Evolutionary conservation across 2,329 filamentous ascomycete genomes (phyloP).

Genomic region (Trichophyton simii): DNA sequence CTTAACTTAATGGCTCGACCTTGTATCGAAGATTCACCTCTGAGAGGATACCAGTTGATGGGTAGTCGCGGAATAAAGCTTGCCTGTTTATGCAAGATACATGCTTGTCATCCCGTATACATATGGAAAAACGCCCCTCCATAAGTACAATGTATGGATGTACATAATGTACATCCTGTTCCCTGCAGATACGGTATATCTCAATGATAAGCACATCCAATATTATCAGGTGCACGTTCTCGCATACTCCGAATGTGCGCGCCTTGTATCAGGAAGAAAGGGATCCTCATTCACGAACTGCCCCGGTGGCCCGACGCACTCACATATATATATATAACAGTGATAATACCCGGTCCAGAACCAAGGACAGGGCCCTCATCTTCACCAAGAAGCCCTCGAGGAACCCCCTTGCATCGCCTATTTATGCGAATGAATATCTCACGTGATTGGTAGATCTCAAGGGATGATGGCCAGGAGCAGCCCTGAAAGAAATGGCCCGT

Average conservation of each 20-base stretch:
- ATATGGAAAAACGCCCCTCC: background rate
- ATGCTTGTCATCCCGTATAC: background rate
- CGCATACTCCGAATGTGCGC: background rate
- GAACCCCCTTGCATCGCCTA: background rate
- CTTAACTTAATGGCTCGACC: background rate
- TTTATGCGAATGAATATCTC: background rate
- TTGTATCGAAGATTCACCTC: background rate
- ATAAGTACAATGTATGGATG: no score
- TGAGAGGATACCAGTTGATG: conserved; percentile 2
- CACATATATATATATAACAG: background rate
- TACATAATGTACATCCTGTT: no score
- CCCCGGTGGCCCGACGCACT: background rate
- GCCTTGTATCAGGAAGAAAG: background rate
- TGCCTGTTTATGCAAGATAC: background rate
- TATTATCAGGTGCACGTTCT: no score
- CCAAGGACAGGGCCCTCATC: background rate
- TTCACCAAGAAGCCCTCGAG: background rate
- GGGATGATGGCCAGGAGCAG: background rate
- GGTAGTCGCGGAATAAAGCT: conserved; percentile 1
- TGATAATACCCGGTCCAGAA: background rate
- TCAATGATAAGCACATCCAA: no score
- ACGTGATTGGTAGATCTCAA: background rate
- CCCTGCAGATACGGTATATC: no score
- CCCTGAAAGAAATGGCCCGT: background rate
- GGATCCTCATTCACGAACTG: background rate